Percentiles rank a stretch among this genome's conserved stretches.
phyloP scores from a whole-genome alignment of 2,329 filamentous ascomycete genomes.

The Fusarium concolor region DNA sequence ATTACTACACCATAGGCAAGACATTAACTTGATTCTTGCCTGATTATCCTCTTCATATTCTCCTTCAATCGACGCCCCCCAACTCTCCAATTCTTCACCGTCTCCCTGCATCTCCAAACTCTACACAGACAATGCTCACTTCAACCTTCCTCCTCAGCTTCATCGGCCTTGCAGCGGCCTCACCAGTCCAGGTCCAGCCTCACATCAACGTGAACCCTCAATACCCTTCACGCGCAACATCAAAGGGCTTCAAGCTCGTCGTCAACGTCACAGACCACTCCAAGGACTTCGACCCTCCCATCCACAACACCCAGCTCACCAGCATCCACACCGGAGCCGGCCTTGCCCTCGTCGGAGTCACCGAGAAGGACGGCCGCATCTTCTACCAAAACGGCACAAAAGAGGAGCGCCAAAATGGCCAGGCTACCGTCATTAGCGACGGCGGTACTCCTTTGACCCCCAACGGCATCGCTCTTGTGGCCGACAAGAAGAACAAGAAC shows the following conservation, averaged over 20 bases:
- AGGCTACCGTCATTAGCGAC: slow-evolving; percentile 55
- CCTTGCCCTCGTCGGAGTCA: slow-evolving; percentile 53
- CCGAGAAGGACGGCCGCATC: slow-evolving; percentile 42
- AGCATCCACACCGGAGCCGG: slow-evolving; percentile 59
- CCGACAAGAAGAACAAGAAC: slow-evolving; percentile 48
- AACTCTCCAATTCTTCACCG: neutral
- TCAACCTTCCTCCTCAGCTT: slow-evolving; percentile 42
- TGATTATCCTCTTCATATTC: neutral
- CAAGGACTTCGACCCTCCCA: slow-evolving; percentile 54
- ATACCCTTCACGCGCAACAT: slow-evolving; percentile 32
- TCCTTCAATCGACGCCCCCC: neutral
- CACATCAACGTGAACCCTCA: slow-evolving; percentile 25
- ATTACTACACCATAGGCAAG: slow-evolving; percentile 2
- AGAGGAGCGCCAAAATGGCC: slow-evolving; percentile 47
- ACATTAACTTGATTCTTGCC: neutral
- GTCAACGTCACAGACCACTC: slow-evolving; percentile 58
- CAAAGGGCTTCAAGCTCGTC: slow-evolving; percentile 56
- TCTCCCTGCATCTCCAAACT: slow-evolving; percentile 9
- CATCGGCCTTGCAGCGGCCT: slow-evolving; percentile 43
- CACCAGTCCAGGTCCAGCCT: slow-evolving; percentile 33
- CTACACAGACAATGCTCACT: slow-evolving; percentile 37
- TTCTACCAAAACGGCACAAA: slow-evolving; percentile 65
- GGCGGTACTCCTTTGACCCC: slow-evolving; percentile 55
- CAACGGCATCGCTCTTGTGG: slow-evolving; percentile 50
- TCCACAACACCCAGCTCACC: slow-evolving; percentile 55